Base-by-base conservation (phyloP, 768 basidiomycete genomes). In the Mycena capillaripes region DNA sequence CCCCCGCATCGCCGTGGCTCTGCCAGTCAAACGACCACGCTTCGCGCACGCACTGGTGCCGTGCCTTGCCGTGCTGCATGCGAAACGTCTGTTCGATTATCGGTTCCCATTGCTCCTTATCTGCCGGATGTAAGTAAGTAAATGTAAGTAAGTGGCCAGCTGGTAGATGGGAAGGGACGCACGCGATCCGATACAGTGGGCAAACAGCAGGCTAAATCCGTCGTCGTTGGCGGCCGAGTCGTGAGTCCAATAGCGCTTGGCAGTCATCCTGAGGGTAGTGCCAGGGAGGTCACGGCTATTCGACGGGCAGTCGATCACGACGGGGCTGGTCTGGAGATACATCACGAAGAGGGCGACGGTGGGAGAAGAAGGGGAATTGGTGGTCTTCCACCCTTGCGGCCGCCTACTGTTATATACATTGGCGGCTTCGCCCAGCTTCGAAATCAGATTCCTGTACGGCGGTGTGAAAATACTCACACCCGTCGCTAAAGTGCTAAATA, bases 141-240 rank as follows among this genome's bases (percentile, higher is more conserved):
- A 60, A 32, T 0, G 19, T 10, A 38, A 38, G 38, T 2, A 38
- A 38, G 7, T 4, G 16, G 38, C 46, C 52, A 19, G 57, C 14
- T 34, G 7, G 42, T 30, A 23, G 29, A 17, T 29, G n/a, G 29
- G 42, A 29, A 17, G 25, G 23, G 30, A 83, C 85, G 73, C 75
- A 88, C 88, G 86, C 66, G 85, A 78, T 6, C 86, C 87, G 19
- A 86, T 82, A 66, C 87, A 85, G 71, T 89, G 88, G 17, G 85
- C 82, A 61, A 88, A 86, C 17, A 89, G 67, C 52, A 89, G 75
- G 1, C 86, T 89, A 36, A 88, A 53, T 0, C 87, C 87, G 8
- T 77, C 57, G 6, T 36, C 56, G 67, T 84, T 82, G 14, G 76
- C 62, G 2, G 59, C 59, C 9, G 82, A 82, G 1, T 75, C 56